Conservation (phyloP, 768 basidiomycete species). For the Kwoniella europaea region DNA sequence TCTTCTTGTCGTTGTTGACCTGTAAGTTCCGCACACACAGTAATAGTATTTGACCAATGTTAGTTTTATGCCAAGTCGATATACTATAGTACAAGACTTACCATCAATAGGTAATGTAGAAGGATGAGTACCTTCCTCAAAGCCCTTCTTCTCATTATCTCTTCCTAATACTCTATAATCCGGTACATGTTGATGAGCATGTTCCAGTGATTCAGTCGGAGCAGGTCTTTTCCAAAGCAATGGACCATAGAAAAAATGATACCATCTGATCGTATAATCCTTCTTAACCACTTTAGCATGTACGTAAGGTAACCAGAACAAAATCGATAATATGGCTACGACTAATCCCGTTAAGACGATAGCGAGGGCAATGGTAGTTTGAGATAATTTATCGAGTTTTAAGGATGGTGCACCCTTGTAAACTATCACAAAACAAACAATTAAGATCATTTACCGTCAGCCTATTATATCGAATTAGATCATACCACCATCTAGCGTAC, state of each 20-base stretch:
- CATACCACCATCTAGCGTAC: no score
- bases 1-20: not conserved
- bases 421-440: no score
- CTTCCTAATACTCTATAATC: slow-evolving; percentile 55
- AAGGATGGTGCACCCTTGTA: slow-evolving; percentile 60
- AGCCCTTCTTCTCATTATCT: slow-evolving; percentile 24
- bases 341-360: slow-evolving; percentile 58
- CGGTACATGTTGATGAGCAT: slow-evolving; percentile 43
- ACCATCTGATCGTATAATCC: slow-evolving; percentile 60
- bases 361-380: slow-evolving; percentile 54
- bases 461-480: no score
- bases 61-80: not conserved
- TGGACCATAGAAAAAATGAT: slow-evolving; percentile 61
- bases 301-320: slow-evolving; percentile 62
- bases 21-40: not conserved
- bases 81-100: not conserved
- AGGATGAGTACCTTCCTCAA: slow-evolving; percentile 10
- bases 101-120: slow-evolving; percentile 5
- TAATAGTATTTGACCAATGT: not conserved
- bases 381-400: slow-evolving; percentile 55
- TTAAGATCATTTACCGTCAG: no score
- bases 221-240: slow-evolving; percentile 58
- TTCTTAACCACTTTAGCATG: slow-evolving; percentile 59
- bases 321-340: slow-evolving; percentile 52
- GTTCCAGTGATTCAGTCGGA: slow-evolving; percentile 51